Percentiles rank a stretch among this genome's conserved stretches.
phyloP scores from a whole-genome alignment of 768 basidiomycete species.

The Tylopilus sp. region DNA sequence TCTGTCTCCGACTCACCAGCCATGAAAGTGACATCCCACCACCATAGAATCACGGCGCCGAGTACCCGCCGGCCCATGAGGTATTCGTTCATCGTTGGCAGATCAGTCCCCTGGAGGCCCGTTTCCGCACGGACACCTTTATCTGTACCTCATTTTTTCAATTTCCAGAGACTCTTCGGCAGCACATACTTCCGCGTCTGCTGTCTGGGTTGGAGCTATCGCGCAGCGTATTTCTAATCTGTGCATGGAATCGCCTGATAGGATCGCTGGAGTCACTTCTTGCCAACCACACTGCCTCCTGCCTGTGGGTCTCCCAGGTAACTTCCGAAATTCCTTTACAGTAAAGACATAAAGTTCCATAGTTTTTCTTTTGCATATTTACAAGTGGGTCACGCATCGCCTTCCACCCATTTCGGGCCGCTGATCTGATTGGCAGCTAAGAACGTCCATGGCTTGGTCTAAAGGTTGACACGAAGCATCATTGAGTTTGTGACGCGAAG shows the following conservation, averaged over 20 bases:
- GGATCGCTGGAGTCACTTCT: not conserved
- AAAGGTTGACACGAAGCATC: not conserved
- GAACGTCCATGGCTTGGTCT: not conserved
- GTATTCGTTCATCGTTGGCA: not conserved
- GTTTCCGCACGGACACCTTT: not conserved
- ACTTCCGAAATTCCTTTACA: not conserved
- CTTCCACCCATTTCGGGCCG: not conserved
- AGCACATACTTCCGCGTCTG: not conserved
- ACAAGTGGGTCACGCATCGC: not conserved
- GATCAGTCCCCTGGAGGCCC: not conserved
- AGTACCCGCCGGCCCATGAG: not conserved
- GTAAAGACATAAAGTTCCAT: no score
- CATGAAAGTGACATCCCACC: no score
- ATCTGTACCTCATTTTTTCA: not conserved
- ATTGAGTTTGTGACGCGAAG: not conserved
- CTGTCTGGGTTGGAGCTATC: not conserved
- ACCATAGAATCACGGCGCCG: no score
- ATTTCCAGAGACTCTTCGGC: not conserved
- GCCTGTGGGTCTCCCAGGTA: not conserved
- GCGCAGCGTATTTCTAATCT: not conserved
- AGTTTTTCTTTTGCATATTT: not conserved
- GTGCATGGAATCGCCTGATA: conserved; percentile 3
- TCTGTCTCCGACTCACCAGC: no score
- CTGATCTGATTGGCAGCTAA: not conserved
- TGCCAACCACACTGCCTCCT: conserved; percentile 3